Evolutionary conservation across 495 filamentous ascomycete genomes (phyloP), one percentile per base, ranked within the genome.

Genomic region (Recurvomyces mirabilis): DNA sequence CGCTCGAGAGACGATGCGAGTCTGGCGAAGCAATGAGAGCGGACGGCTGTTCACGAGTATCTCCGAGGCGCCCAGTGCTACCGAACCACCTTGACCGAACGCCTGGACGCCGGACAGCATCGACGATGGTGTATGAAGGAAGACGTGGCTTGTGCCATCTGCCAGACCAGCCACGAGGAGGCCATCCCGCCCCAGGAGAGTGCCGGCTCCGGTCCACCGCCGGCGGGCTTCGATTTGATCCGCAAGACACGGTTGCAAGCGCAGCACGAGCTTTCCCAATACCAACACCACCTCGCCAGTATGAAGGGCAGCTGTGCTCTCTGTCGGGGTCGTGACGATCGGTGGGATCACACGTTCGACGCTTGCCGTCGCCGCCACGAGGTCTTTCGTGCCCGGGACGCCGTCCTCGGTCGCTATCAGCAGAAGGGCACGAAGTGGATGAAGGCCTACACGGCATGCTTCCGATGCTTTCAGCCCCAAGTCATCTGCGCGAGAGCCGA

Each of bases 121-220:
- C 24, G 24, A 5, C 14, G n/a, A 32, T 41, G 24, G 38, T 41
- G 24, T 41, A 41, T 41, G 38, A 13, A 4, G 4, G 38, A 41
- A 5, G 38, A 41, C 38, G 38, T 41, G 14, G 5, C 24, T 12
- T 32, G 24, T 29, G 24, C 14, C 20, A 15, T 41, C 20, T 41
- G 38, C n/a, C 4, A 10, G 20, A 5, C 17, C 9, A n/a, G 6
- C n/a, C 24, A 41, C 24, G 7, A 14, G 3, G 24, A 41, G 22
- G 30, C 12, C 4, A 32, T 32, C 30, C 30, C 30, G n/a, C n/a
- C n/a, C n/a, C n/a, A n/a, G n/a, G n/a, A n/a, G n/a, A n/a, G n/a
- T n/a, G n/a, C n/a, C n/a, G n/a, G n/a, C n/a, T n/a, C n/a, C n/a
- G n/a, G n/a, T 32, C 3, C 18, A 15, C 4, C 4, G 30, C 30